phyloP scores from a whole-genome alignment of 441 rosid genomes.

The Gossypium aridum region DNA sequence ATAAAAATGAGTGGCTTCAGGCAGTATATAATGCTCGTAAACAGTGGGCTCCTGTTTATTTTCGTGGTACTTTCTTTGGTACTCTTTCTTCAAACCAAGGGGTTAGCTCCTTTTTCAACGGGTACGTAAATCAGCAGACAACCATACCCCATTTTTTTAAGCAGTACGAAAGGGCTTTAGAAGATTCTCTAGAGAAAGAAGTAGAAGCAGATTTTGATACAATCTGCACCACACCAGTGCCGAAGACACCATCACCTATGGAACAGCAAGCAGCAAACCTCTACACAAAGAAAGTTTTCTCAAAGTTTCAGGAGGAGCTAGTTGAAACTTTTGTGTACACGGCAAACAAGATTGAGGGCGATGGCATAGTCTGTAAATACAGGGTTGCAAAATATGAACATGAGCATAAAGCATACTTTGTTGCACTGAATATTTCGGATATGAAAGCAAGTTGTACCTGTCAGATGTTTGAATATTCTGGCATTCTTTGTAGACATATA shows the following conservation, averaged over 20 bases:
- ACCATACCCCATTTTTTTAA: slow-evolving; percentile 49
- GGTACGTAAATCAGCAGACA: slow-evolving; percentile 54
- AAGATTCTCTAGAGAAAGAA: slow-evolving; percentile 48
- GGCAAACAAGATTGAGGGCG: slow-evolving; percentile 50
- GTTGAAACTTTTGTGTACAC: slow-evolving; percentile 64
- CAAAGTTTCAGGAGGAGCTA: slow-evolving; percentile 68
- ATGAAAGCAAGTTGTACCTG: slow-evolving; percentile 60
- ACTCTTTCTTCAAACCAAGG: slow-evolving; percentile 50
- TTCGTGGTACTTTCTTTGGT: slow-evolving; percentile 59
- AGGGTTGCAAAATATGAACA: slow-evolving; percentile 63
- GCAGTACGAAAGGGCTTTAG: slow-evolving; percentile 61
- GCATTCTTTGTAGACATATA: slow-evolving; percentile 60
- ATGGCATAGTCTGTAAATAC: slow-evolving; percentile 35
- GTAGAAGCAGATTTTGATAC: slow-evolving; percentile 62
- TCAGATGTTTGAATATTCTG: slow-evolving; percentile 68
- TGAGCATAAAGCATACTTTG: slow-evolving; percentile 46
- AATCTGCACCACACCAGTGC: slow-evolving; percentile 35
- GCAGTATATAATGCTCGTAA: slow-evolving; percentile 51
- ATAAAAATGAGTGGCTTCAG: slow-evolving; percentile 54
- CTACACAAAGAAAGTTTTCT: slow-evolving; percentile 52
- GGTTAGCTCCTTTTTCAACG: slow-evolving; percentile 48
- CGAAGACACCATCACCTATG: slow-evolving; percentile 72
- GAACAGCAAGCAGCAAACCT: slow-evolving; percentile 64
- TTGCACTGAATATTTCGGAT: slow-evolving; percentile 34
- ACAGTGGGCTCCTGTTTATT: slow-evolving; percentile 73